These are phyloP conservation scores for Caulochytrium protostelioides DNA, from an alignment of 371 early-diverging fungal species.

Conservation along the genomic window DNA sequence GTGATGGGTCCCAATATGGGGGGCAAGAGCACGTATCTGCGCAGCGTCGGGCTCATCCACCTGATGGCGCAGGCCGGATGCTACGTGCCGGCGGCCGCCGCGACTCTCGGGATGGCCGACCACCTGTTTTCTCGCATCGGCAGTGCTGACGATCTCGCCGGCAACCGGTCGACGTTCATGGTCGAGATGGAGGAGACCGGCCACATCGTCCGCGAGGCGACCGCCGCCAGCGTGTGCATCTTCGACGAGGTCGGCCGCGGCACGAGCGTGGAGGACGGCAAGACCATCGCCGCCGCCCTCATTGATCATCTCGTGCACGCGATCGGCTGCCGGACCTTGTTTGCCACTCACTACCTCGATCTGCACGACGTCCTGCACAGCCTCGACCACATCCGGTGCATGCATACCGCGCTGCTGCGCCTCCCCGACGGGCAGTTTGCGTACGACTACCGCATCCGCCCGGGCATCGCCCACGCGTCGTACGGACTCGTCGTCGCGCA, in stretches of 20 bases:
- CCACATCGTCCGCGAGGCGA: constrained; percentile 60
- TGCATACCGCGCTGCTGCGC: too few species aligned
- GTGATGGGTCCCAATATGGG: constrained; percentile 90
- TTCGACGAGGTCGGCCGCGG: constrained; percentile 99
- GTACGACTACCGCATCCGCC: too few species aligned
- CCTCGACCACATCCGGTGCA: too few species aligned
- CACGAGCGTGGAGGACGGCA: constrained; percentile 79
- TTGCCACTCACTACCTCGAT: constrained; percentile 94
- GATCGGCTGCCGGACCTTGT: constrained; percentile 43
- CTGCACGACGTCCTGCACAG: too few species aligned
- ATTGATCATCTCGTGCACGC: constrained; percentile 45
- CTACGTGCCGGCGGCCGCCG: constrained; percentile 74
- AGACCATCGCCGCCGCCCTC: constrained; percentile 74
- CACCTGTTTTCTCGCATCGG: constrained; percentile 56
- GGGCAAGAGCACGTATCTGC: constrained; percentile 81
- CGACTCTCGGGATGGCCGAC: constrained; percentile 68
- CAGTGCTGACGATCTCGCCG: constrained; percentile 29
- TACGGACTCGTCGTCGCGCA: too few species aligned
- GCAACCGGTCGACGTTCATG: constrained; percentile 91
- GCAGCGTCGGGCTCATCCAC: constrained; percentile 45
- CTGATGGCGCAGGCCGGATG: constrained; percentile 85
- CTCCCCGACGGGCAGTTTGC: too few species aligned
- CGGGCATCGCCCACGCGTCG: too few species aligned
- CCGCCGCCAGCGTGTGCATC: constrained; percentile 58
- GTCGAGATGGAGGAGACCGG: constrained; percentile 93